Conservation (phyloP, 306 rosid genomes). For the Ceratonia siliqua region DNA sequence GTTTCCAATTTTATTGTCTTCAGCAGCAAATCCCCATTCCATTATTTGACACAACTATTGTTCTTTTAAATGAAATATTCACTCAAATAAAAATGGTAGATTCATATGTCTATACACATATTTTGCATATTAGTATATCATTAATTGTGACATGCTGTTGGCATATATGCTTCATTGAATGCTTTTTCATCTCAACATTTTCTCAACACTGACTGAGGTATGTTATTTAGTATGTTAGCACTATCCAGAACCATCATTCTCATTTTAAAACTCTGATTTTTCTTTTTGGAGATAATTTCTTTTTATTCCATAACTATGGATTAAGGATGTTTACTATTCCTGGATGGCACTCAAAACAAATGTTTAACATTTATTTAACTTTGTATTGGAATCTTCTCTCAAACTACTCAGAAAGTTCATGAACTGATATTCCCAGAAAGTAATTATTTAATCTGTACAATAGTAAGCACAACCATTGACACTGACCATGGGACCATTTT, state of each 20-base stretch:
- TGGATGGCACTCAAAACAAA: not conserved
- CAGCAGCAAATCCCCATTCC: constrained; percentile 21
- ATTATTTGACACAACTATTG: not conserved
- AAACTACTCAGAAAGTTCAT: constrained; percentile 18
- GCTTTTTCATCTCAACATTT: not conserved
- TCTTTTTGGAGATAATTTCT: constrained; percentile 4
- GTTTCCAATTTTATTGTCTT: constrained; percentile 20
- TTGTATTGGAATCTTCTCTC: constrained; percentile 17
- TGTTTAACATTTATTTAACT: constrained; percentile 5
- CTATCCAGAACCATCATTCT: not conserved
- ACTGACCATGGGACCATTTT: not conserved
- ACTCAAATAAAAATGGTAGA: constrained; percentile 25
- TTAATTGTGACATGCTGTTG: not conserved
- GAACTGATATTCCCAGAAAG: not conserved
- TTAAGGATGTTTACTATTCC: constrained; percentile 14
- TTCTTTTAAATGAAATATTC: not conserved
- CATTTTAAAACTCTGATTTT: not conserved
- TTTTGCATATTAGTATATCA: not conserved
- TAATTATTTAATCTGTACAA: constrained; percentile 12
- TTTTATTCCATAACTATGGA: not conserved
- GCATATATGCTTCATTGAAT: constrained; percentile 12
- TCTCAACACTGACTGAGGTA: not conserved
- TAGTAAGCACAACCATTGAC: constrained; percentile 15
- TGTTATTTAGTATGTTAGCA: constrained; percentile 6
- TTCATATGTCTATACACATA: not conserved